These are phyloP conservation scores for Aspergillus fumigatus DNA, from an alignment of 2,329 filamentous ascomycete genomes.

Conservation along the genomic window DNA sequence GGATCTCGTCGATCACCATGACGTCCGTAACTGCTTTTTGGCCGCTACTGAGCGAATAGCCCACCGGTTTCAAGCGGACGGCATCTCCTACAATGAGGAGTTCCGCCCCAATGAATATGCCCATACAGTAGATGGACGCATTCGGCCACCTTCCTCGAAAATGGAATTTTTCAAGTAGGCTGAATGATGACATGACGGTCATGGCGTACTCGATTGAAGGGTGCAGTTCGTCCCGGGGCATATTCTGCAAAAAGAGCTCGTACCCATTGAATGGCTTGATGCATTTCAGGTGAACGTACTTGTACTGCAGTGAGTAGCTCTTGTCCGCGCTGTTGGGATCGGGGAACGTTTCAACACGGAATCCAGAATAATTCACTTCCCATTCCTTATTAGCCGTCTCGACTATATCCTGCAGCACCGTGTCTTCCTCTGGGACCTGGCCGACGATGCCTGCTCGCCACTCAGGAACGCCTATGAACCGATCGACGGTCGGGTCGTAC, in stretches of 20 bases:
- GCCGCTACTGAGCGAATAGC: constrained; percentile 12
- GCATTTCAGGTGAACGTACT: constrained; percentile 50
- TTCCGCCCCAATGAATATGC: constrained; percentile 55
- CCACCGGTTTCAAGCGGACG: constrained; percentile 46
- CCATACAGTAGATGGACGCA: constrained; percentile 49
- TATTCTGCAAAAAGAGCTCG: constrained; percentile 44
- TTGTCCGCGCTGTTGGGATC: constrained; percentile 50
- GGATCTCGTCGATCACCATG: constrained; percentile 51
- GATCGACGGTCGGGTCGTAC: constrained; percentile 28
- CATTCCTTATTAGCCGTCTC: constrained; percentile 35
- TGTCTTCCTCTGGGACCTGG: constrained; percentile 45
- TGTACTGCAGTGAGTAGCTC: constrained; percentile 49
- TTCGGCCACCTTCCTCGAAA: constrained; percentile 54
- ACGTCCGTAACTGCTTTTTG: constrained; percentile 42
- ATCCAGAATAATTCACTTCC: constrained; percentile 49
- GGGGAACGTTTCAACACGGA: constrained; percentile 55
- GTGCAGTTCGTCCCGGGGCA: constrained; percentile 43
- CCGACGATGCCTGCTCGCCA: constrained; percentile 58
- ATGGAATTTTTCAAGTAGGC: constrained; percentile 48
- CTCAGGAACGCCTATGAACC: constrained; percentile 35
- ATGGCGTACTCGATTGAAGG: constrained; percentile 53
- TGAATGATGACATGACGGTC: constrained; percentile 50
- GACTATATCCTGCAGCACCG: constrained; percentile 44
- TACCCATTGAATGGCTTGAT: constrained; percentile 54
- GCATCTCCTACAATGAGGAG: constrained; percentile 51